Evolutionary conservation across 495 filamentous ascomycete genomes (phyloP), one percentile per base, ranked within the genome.

Genomic region (Xylaria castorea): DNA sequence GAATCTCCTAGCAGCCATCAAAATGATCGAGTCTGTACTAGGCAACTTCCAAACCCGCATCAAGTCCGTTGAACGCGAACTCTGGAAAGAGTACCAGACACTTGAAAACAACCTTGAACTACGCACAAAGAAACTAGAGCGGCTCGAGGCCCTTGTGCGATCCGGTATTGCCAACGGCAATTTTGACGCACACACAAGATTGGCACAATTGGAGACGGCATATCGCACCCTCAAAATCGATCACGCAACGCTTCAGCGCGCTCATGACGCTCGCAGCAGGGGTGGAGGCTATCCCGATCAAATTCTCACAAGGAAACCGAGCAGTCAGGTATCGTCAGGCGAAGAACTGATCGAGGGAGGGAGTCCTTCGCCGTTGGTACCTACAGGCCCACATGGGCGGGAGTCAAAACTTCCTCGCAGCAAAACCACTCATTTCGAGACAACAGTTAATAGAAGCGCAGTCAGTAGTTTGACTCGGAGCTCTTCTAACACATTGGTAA

Each of bases 41-140:
- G 86, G 89, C n/a, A 87, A 88, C 44, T 97, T 97, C 86, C 92
- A 93, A 77, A 83, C 84, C 55, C 91, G 93, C 70, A 91, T 97
- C 79, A 92, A 91, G 74, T 83, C 83, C n/a, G 89, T 97, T 48
- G 97, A 99, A 75, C 91, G 92, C 66, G 93, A 97, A 61, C 84
- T 99, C 18, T 93, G 90, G 88, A 92, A 93, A 75, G 94, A 98
- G 74, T 98, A 97, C 76, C 92, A 97, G 69, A 88, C 88, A 2
- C 87, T 98, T 27, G 95, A 98, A 82, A 90, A 90, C 73, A 91
- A 89, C 32, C 89, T 97, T 51, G 91, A 94, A 68, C 80, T 89
- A 30, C 91, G 94, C 30, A 89, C 91, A 75, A 94, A 95, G 80
- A 92, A 93, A 71, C 86, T 98, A n/a, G 96, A 98, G 48, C 88